Evolutionary conservation across 768 basidiomycete species (phyloP).

Genomic region (Serendipita sp.): DNA sequence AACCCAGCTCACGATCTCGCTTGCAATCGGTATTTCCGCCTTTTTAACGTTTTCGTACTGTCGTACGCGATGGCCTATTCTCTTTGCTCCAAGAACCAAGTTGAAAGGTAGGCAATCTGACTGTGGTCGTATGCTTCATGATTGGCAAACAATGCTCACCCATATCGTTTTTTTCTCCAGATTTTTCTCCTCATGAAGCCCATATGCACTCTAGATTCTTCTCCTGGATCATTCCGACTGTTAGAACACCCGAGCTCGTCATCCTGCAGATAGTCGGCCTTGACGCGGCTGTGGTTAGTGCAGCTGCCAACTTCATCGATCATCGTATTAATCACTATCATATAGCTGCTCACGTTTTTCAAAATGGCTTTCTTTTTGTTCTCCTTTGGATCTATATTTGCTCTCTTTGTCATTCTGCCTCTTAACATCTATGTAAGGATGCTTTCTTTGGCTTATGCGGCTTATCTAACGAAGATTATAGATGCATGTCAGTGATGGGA

Average conservation of each 20-base stretch:
- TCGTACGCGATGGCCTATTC: slow-evolving; percentile 71
- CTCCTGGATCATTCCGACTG: slow-evolving; percentile 91
- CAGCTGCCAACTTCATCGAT: background rate
- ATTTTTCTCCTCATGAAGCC: slow-evolving; percentile 86
- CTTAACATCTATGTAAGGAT: slow-evolving; percentile 73
- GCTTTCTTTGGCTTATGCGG: background rate
- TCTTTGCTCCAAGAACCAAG: slow-evolving; percentile 88
- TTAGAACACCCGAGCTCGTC: slow-evolving; percentile 79
- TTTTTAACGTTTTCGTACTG: slow-evolving; percentile 83
- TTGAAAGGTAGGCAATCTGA: slow-evolving; percentile 57
- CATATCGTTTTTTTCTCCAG: slow-evolving; percentile 25
- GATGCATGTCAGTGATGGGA: slow-evolving; percentile 50
- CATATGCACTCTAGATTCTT: slow-evolving; percentile 78
- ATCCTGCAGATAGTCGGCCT: slow-evolving; percentile 92
- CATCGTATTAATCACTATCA: background rate
- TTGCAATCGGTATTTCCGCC: slow-evolving; percentile 56
- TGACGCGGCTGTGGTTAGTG: slow-evolving; percentile 84
- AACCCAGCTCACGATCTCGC: slow-evolving; percentile 71
- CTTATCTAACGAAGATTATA: slow-evolving; percentile 16
- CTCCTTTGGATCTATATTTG: slow-evolving; percentile 68
- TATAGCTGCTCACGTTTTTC: slow-evolving; percentile 81
- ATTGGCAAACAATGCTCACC: background rate
- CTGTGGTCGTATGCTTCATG: background rate
- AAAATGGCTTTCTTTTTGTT: slow-evolving; percentile 92
- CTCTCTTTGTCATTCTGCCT: slow-evolving; percentile 78